These are phyloP conservation scores for Saturnispora hagleri DNA, from an alignment of 805 yeast genomes.

Conservation along the genomic window DNA sequence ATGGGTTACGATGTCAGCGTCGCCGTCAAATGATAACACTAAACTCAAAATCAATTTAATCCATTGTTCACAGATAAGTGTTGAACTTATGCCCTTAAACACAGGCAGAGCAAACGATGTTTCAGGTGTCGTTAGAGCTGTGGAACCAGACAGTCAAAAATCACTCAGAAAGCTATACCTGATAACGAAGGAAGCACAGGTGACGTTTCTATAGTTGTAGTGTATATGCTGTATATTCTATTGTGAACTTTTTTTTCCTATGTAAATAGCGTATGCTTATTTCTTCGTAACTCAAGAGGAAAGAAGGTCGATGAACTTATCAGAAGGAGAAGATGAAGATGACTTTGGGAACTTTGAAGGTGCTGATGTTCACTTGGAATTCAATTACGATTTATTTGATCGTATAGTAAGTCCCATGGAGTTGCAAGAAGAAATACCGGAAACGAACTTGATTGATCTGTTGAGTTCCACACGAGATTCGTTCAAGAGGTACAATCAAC, in stretches of 20 bases:
- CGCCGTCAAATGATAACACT: neutral
- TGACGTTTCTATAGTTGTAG: neutral
- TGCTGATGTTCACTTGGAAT: neutral
- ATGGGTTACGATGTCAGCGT: neutral
- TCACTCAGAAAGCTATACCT: neutral
- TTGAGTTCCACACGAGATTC: conserved; percentile 4
- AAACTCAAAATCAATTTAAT: neutral
- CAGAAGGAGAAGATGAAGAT: conserved; percentile 11
- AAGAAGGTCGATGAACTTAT: neutral
- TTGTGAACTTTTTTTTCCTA: neutral
- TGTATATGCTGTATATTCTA: neutral
- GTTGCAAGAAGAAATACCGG: neutral
- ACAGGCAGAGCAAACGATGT: conserved; percentile 4
- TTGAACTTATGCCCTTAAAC: neutral
- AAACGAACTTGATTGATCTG: neutral
- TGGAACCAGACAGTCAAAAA: neutral
- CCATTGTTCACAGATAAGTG: neutral
- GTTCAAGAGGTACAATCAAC: conserved; percentile 9
- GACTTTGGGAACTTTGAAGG: conserved; percentile 24
- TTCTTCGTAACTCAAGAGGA: neutral
- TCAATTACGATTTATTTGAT: conserved; percentile 7
- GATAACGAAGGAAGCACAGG: conserved; percentile 1
- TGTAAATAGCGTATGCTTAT: neutral
- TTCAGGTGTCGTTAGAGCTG: neutral
- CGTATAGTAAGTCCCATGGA: conserved; percentile 6